Base-by-base conservation (phyloP, 2,329 filamentous ascomycete species). In the Mycosphaerelloides madeirae region DNA sequence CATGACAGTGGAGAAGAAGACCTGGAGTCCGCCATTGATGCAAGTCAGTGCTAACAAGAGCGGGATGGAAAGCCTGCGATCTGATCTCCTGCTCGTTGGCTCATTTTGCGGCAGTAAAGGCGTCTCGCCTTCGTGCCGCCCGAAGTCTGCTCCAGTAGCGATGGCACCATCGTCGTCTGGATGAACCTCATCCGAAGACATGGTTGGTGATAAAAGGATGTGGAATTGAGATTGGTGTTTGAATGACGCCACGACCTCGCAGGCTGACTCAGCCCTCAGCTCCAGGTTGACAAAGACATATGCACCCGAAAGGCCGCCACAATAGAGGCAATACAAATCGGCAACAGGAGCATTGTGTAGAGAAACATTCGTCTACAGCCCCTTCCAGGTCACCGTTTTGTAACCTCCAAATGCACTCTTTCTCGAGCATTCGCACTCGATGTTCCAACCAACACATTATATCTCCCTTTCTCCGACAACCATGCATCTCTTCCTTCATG, bases 401-500 rank as follows among this genome's bases (percentile, higher is more conserved):
- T 65, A 12, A 87, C 74, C 40, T 67, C 71, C 60, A 87, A 82
- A 0, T 65, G 67, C 0, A 66, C 74, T 54, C 62, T 75, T 12
- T 84, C 60, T 7, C 71, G 67, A 48, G 72, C 73, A 3, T 68
- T 66, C 3, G 68, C 72, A 29, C 78, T 85, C 47, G 78, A 83
- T 38, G 75, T 69, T 7, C 73, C 75, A 2, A 86, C 76, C 42
- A 81, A 65, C 13, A 87, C 72, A 44, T 76, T 75, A 60, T 87
- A 87, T 37, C 70, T 69, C 22, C 83, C 85, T 59, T 74, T 74
- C 67, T 86, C 83, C 1, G 76, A 76, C 15, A 78, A 75, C 83
- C 83, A 89, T 56, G 79, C 70, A 43, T 76, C 71, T 11, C 78
- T 69, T 50, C 77, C 74, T 67, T 88, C 84, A 54, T 87, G 82